Percentiles rank a stretch among this genome's conserved stretches.
phyloP scores from a whole-genome alignment of 2,329 filamentous ascomycete species.

The Ascocoryne sarcoides region DNA sequence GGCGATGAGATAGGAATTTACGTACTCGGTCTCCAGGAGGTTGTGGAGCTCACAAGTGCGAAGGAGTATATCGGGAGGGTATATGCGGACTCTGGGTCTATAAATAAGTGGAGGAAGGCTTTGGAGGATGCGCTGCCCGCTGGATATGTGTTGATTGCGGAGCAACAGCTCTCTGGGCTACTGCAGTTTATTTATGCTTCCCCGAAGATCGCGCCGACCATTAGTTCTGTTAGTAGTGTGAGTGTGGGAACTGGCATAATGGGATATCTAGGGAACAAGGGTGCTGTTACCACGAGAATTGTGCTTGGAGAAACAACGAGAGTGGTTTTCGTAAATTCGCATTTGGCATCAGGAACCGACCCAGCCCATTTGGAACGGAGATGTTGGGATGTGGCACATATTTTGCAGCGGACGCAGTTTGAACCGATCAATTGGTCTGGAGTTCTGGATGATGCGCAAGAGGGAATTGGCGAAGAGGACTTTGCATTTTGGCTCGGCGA shows the following conservation, averaged over 20 bases:
- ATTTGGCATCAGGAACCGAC: constrained; percentile 81
- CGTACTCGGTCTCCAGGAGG: constrained; percentile 82
- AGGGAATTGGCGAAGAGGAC: constrained; percentile 79
- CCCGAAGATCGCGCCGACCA: constrained; percentile 60
- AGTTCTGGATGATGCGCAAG: constrained; percentile 54
- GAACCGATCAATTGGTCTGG: constrained; percentile 60
- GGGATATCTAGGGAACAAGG: constrained; percentile 95
- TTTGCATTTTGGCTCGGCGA: constrained; percentile 96
- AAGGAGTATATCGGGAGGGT: constrained; percentile 65
- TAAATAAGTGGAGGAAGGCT: constrained; percentile 72
- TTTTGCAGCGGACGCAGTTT: constrained; percentile 68
- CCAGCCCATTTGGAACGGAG: constrained; percentile 69
- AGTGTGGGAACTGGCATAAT: constrained; percentile 82
- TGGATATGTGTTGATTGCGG: constrained; percentile 68
- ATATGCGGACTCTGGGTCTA: constrained; percentile 63
- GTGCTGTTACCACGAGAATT: constrained; percentile 72
- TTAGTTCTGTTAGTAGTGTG: constrained; percentile 74
- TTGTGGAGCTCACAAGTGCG: constrained; percentile 76
- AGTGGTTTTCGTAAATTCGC: constrained; percentile 83
- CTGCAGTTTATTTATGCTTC: constrained; percentile 81
- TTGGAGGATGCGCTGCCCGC: constrained; percentile 64
- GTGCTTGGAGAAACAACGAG: constrained; percentile 84
- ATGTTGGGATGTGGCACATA: constrained; percentile 78
- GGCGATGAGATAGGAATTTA: constrained; percentile 77
- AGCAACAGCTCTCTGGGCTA: constrained; percentile 80